A percentile compares a stretch with the other conserved stretches of the same genome.
Evolutionary conservation across 1,139 yeast species (phyloP).

Genomic region (Sugiyamaella paludigena): DNA sequence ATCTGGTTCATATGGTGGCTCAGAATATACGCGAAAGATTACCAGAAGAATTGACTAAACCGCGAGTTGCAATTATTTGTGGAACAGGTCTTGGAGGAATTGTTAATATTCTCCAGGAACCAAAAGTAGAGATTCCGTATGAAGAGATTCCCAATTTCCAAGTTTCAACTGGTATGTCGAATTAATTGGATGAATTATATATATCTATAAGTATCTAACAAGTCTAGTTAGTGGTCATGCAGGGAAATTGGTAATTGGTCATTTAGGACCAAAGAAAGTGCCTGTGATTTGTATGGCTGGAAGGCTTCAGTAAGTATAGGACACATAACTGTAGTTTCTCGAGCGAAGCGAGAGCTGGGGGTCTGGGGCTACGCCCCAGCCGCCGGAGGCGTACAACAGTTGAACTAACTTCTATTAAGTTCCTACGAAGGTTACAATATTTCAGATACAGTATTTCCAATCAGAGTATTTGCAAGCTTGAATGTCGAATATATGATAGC

Average conservation of each 20-base stretch:
- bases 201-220: not conserved
- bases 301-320: constrained; percentile 55
- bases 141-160: constrained; percentile 75
- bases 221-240: constrained; percentile 73
- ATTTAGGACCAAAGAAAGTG: constrained; percentile 61
- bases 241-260: constrained; percentile 78
- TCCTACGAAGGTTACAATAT: constrained; percentile 88
- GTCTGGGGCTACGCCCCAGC: too few relatives aligned
- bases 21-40: constrained; percentile 26
- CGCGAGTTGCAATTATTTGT: constrained; percentile 73
- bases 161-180: constrained; percentile 52
- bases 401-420: constrained; percentile 19
- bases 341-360: too few relatives aligned
- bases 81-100: constrained; percentile 95
- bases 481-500: constrained; percentile 62
- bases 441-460: constrained; percentile 79
- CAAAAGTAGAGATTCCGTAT: constrained; percentile 57
- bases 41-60: constrained; percentile 31
- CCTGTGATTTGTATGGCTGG: constrained; percentile 96
- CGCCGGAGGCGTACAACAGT: too few relatives aligned
- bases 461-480: constrained; percentile 66
- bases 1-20: constrained; percentile 29
- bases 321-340: too few relatives aligned
- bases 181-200: too few relatives aligned
- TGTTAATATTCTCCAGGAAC: constrained; percentile 50